Evolutionary conservation across 139 green algal species (phyloP), one percentile per base, ranked within the genome.

Genomic region (Coccomyxa sp.): DNA sequence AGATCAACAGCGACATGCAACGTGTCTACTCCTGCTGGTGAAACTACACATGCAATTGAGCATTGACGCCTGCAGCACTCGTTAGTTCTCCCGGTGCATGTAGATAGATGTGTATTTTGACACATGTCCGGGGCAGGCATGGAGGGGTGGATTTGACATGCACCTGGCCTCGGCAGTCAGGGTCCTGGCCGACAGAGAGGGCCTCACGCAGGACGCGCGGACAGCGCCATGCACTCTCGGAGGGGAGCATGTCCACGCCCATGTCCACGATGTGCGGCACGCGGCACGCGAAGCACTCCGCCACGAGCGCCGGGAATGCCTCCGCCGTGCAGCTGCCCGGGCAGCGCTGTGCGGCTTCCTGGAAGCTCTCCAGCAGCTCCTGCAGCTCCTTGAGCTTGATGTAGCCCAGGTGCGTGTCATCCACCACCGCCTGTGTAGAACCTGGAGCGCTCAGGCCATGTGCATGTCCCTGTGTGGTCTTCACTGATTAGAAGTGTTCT

Each of bases 341-440:
- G 0, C 30, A 14, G 31, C 15, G 28, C 31, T 18, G 30, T 32
- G 71, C 17, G 23, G 14, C 71, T n/a, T 31, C 57, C 77, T 45
- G 13, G 13, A 38, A 31, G 18, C 68, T 16, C 51, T 23, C 57
- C 57, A 81, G 45, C 51, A 57, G 12, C 18, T 13, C 25, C 77
- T 71, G 10, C 77, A 81, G 77, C 23, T 81, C 77, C 1, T 1
- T 21, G 7, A 81, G 23, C 18, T 25, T 30, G 23, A 81, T 32
- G 77, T 81, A 81, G 51, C 77, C 77, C 77, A 81, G 77, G 77
- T 71, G 68, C 17, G 57, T 45, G n/a, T 81, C 77, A 45, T 81
- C 77, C 77, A 81, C 77, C 23, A 68, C 23, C 18, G 77, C 77
- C 57, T 81, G 23, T 13, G 25, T 13, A 15, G 10, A 21, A 4